phyloP scores from a whole-genome alignment of 345 rosid species.

The Schrenkiella parvula region DNA sequence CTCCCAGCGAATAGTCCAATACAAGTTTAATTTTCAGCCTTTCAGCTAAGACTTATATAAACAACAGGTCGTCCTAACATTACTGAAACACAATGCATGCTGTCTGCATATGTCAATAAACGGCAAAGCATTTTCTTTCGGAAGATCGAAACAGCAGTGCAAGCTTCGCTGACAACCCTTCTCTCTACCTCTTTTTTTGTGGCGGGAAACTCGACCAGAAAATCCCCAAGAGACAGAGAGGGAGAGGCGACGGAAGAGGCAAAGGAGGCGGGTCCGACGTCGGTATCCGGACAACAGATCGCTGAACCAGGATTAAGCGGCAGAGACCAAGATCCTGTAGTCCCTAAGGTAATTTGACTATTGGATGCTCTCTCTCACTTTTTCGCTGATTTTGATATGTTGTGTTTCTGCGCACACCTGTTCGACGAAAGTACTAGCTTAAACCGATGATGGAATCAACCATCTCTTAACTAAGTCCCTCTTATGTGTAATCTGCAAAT shows the following conservation, averaged over 20 bases:
- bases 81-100: not conserved
- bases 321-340: constrained; percentile 35
- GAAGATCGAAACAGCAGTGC: not conserved
- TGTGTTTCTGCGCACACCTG: constrained; percentile 27
- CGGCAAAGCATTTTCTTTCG: not conserved
- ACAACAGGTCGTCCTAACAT: not conserved
- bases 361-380: not conserved
- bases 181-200: not conserved
- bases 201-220: constrained; percentile 30
- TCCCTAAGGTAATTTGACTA: constrained; percentile 50
- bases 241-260: constrained; percentile 40
- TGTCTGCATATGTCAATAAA: not conserved
- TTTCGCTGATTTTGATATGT: not conserved
- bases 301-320: constrained; percentile 37
- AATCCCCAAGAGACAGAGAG: not conserved
- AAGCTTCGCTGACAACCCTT: not conserved
- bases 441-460: not conserved
- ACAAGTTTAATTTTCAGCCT: not conserved
- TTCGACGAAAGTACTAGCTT: constrained; percentile 32
- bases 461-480: not conserved
- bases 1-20: not conserved
- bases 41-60: not conserved
- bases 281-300: constrained; percentile 45
- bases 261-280: constrained; percentile 43
- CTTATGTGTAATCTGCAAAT: not conserved